Conservation (phyloP, 2,329 filamentous ascomycete species). For the Aspergillus versicolor region DNA sequence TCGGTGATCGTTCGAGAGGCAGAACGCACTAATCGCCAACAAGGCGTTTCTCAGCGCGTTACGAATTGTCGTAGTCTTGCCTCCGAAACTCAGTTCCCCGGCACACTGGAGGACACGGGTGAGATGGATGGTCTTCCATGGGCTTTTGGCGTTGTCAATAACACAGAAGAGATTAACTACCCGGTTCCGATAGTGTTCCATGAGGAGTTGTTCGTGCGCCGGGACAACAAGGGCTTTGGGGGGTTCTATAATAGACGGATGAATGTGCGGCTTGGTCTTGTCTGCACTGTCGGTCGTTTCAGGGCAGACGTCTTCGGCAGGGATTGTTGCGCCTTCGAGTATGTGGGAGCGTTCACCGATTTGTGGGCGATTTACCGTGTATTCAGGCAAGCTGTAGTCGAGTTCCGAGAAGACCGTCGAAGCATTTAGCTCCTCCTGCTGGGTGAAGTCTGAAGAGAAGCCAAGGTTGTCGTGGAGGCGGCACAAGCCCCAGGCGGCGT, state of each 20-base stretch:
- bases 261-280: not conserved
- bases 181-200: conserved; percentile 7
- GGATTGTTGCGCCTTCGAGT: not conserved
- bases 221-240: not conserved
- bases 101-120: conserved; percentile 4
- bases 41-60: conserved; percentile 5
- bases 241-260: not conserved
- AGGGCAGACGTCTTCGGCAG: not conserved
- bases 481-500: not conserved
- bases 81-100: conserved; percentile 5
- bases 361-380: not conserved
- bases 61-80: conserved; percentile 2
- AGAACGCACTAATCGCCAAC: conserved; percentile 11
- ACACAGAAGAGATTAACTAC: conserved; percentile 9
- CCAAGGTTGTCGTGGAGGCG: not conserved
- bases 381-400: not conserved
- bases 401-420: not conserved
- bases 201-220: conserved; percentile 5
- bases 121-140: conserved; percentile 12
- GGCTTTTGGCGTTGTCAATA: conserved; percentile 10
- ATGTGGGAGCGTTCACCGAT: not conserved
- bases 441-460: not conserved
- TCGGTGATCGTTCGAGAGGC: conserved; percentile 6
- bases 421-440: not conserved
- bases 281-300: too few relatives aligned